phyloP scores from a whole-genome alignment of 768 basidiomycete species.

The Lactarius evosmus region DNA sequence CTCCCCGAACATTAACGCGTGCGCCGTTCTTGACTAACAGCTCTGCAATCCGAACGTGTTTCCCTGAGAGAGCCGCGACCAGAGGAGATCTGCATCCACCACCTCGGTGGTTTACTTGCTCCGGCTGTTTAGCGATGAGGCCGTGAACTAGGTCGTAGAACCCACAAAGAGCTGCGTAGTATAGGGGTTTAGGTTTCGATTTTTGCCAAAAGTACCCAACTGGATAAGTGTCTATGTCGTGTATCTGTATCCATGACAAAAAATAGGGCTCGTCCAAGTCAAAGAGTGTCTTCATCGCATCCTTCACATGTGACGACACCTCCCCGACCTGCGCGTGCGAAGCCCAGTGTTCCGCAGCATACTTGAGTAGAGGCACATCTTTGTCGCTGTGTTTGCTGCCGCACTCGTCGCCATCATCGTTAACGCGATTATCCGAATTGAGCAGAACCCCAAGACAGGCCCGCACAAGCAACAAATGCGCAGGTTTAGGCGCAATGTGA shows the following conservation, averaged over 20 bases:
- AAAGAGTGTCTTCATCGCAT: background rate
- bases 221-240: too few species aligned
- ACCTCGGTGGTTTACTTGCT: background rate
- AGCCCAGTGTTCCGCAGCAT: background rate
- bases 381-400: background rate
- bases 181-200: background rate
- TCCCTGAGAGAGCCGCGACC: too few species aligned
- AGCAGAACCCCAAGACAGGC: background rate
- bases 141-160: background rate
- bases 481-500: background rate
- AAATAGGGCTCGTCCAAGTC: background rate
- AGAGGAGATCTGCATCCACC: background rate
- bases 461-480: background rate
- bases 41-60: too few species aligned
- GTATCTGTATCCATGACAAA: background rate
- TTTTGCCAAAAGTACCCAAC: too few species aligned
- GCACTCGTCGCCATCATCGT: background rate
- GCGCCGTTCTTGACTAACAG: too few species aligned
- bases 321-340: background rate
- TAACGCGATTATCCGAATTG: background rate
- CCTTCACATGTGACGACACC: background rate
- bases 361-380: background rate
- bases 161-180: background rate
- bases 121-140: background rate
- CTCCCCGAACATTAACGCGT: too few species aligned